phyloP scores from a whole-genome alignment of 441 rosid species.

The Erodium texanum region DNA sequence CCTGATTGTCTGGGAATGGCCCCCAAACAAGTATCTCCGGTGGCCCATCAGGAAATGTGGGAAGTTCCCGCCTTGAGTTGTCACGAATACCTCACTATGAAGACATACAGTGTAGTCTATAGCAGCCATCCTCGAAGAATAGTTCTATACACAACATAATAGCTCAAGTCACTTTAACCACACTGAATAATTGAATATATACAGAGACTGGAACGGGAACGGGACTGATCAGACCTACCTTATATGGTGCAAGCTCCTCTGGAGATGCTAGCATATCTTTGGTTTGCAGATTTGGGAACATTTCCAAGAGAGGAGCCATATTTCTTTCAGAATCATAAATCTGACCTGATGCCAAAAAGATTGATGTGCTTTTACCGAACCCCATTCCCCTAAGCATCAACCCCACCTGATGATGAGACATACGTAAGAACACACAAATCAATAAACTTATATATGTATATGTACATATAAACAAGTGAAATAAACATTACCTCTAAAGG shows the following conservation, averaged over 20 bases:
- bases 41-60: conserved; percentile 99
- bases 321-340: conserved; percentile 83
- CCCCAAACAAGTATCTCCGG: conserved; percentile 81
- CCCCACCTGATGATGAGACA: conserved; percentile 84
- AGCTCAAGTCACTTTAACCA: conserved; percentile 29
- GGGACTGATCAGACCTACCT: too few relatives aligned
- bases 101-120: conserved; percentile 99
- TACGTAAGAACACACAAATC: conserved; percentile 12
- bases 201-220: conserved; percentile 9
- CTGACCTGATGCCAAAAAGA: conserved; percentile 90
- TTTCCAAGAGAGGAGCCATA: conserved; percentile 89
- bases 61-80: conserved; percentile 99
- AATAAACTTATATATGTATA: conserved; percentile 6
- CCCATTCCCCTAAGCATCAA: conserved; percentile 99
- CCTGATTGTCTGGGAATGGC: conserved; percentile 91
- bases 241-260: conserved; percentile 80
- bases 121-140: conserved; percentile 99
- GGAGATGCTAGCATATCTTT: conserved; percentile 82
- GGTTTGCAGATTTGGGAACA: conserved; percentile 92
- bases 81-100: conserved; percentile 99
- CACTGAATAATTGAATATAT: conserved; percentile 10
- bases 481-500: conserved; percentile 74
- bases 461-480: too few relatives aligned
- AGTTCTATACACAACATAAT: conserved; percentile 61
- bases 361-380: conserved; percentile 72